These are phyloP conservation scores for Pseudoperonospora humuli DNA, from an alignment of 352 stramenopile genomes.

Conservation along the genomic window DNA sequence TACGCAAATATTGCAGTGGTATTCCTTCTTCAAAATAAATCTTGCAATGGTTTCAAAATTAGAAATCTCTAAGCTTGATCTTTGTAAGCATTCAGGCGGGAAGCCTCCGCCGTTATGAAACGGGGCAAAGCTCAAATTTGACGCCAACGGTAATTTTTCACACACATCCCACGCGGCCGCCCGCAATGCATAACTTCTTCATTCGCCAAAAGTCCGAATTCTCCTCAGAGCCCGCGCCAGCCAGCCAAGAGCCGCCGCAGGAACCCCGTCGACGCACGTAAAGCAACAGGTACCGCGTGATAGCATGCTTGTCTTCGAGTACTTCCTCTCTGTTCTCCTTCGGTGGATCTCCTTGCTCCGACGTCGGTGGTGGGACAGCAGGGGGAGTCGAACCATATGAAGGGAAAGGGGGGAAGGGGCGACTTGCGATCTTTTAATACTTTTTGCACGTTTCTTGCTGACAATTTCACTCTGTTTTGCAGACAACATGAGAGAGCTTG, in stretches of 20 bases:
- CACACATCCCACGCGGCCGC: slow-evolving; percentile 13
- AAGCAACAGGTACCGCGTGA: slow-evolving; percentile 35
- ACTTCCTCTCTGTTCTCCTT: not conserved
- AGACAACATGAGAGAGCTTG: slow-evolving; percentile 91
- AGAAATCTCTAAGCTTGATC: not conserved
- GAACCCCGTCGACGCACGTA: slow-evolving; percentile 24
- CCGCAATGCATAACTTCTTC: slow-evolving; percentile 38
- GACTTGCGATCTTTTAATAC: slow-evolving; percentile 17
- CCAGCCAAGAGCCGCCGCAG: slow-evolving; percentile 55
- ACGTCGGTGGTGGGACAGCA: not conserved
- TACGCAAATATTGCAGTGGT: not conserved
- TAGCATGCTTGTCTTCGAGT: not conserved
- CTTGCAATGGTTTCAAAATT: slow-evolving; percentile 24
- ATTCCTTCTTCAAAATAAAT: slow-evolving; percentile 14
- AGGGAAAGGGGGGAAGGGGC: slow-evolving; percentile 14
- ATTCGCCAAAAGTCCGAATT: slow-evolving; percentile 84
- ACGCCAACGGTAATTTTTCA: slow-evolving; percentile 22
- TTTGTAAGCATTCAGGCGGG: slow-evolving; percentile 8
- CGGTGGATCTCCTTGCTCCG: not conserved
- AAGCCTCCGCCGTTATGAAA: slow-evolving; percentile 3
- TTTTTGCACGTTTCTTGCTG: slow-evolving; percentile 3
- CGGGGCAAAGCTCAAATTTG: slow-evolving; percentile 21
- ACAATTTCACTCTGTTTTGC: slow-evolving; percentile 1
- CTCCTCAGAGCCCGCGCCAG: slow-evolving; percentile 61
- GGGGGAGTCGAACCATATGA: slow-evolving; percentile 9